Base-by-base conservation (phyloP, 202 grass and related monocot species). In the Carex arenaria region DNA sequence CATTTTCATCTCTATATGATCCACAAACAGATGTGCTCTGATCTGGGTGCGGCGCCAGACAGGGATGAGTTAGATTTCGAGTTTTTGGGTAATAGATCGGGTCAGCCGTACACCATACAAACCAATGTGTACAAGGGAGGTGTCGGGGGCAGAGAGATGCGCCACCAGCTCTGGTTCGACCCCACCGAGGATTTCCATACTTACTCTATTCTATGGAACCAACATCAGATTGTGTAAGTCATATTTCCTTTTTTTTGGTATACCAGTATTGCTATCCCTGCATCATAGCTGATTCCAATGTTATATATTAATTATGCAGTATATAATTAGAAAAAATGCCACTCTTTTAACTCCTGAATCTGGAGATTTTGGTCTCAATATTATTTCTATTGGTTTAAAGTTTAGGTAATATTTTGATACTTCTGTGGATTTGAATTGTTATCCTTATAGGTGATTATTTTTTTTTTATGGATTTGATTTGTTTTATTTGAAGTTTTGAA, bases 131-230 rank as follows among this genome's bases (percentile, higher is more conserved):
- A 99, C 88, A 88, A 89, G 62, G 85, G 87, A 75, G 96, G 96
- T 65, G 86, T 99, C 3, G 96, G 96, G 57, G 88, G 88, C 2
- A 80, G 96, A 61, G 96, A 99, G 91, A 99, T 94, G 96, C 86
- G 96, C 52, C 96, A 99, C 89, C 89, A 78, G 12, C 93, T 99
- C 13, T 99, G 96, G 96, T 99, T 99, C 62, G 96, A 99, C 82
- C 96, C 96, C 45, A 95, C 96, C 3, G 85, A 73, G 70, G 96
- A 99, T 63, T 99, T 95, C 88, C 96, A 99, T 89, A 80, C 89
- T 53, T 98, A 98, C 77, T 93, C 96, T 53, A 88, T 98, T 64
- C 89, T 98, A 61, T 98, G 96, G 96, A 99, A 99, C 80, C 17
- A 73, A 42, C 94, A 94, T 84, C 89, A 89, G 38, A 99, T 99